Base-by-base conservation (phyloP, 306 rosid species). In the Senna tora region DNA sequence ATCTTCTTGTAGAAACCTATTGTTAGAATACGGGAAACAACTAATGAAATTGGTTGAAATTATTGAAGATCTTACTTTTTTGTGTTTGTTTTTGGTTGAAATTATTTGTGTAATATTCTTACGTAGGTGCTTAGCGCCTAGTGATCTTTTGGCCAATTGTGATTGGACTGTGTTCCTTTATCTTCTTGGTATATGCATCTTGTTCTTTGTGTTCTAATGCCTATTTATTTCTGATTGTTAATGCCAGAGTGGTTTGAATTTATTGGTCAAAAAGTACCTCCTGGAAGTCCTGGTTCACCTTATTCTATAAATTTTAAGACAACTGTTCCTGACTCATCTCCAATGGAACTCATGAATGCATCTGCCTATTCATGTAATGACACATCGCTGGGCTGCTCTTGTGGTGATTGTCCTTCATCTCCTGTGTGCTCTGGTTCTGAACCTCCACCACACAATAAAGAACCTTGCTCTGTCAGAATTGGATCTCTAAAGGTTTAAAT, bases 351-450 rank as follows among this genome's bases (percentile, higher is more conserved):
- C 61, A 93, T 93, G 98, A 91, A 93, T 43, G 87, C 87, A 70
- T 84, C 97, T 75, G 88, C 58, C 63, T 93, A 87, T 79, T 81
- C 91, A 13, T 93, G 98, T 72, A 80, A 81, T 72, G 98, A 93
- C 87, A 87, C 92, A 77, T 91, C 98, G 55, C 85, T 93, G 55
- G 96, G 97, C 71, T 93, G 98, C 83, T 93, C 98, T 78, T 93
- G 98, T 32, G 98, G 98, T 55, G 98, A 93, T 83, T 93, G 98
- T 71, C 98, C 97, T 66, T 77, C 75, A 79, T 83, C 97, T 79
- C 85, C 97, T 14, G 65, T 75, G 54, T 93, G 98, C 87, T 80
- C 91, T 4, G 69, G 32, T 62, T 13, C 85, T 51, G 90, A 89
- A 82, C 97, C 97, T 80, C 80, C 89, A 42, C 98, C 94, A 34